Evolutionary conservation across 441 rosid species (phyloP).

Genomic region (Eutrema salsugineum): DNA sequence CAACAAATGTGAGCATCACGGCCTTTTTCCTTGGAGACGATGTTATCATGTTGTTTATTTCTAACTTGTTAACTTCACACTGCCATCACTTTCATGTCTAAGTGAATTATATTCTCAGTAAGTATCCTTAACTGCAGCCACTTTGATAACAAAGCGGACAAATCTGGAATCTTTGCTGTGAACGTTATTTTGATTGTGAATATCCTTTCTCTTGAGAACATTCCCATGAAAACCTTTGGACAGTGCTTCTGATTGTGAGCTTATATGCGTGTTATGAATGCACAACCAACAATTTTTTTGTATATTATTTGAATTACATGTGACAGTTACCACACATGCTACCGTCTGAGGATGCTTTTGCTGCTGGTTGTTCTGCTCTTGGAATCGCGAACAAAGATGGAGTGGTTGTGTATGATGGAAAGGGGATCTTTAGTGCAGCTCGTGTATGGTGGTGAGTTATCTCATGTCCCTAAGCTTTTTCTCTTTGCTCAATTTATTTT

Average conservation of each 20-base stretch:
- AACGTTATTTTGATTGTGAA: background rate
- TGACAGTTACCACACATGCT: slow-evolving; percentile 92
- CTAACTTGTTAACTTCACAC: background rate
- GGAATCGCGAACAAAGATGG: slow-evolving; percentile 88
- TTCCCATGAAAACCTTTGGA: background rate
- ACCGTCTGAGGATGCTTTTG: slow-evolving; percentile 93
- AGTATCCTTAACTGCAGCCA: slow-evolving; percentile 2
- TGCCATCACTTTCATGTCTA: background rate
- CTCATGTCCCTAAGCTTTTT: background rate
- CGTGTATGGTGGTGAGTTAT: slow-evolving; percentile 96
- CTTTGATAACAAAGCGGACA: background rate
- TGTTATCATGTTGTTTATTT: background rate
- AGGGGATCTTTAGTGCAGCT: slow-evolving; percentile 95
- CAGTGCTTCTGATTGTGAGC: background rate
- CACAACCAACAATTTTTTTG: background rate
- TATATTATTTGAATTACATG: background rate
- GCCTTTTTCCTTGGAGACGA: background rate
- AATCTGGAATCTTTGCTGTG: background rate
- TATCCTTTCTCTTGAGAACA: background rate
- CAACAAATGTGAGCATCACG: slow-evolving; percentile 50
- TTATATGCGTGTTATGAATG: slow-evolving; percentile 2
- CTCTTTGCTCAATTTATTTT: background rate
- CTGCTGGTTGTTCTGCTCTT: slow-evolving; percentile 92
- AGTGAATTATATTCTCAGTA: background rate
- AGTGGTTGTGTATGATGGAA: slow-evolving; percentile 92